Conservation (phyloP, 257 asterid species). For the Eustoma russellianum region DNA sequence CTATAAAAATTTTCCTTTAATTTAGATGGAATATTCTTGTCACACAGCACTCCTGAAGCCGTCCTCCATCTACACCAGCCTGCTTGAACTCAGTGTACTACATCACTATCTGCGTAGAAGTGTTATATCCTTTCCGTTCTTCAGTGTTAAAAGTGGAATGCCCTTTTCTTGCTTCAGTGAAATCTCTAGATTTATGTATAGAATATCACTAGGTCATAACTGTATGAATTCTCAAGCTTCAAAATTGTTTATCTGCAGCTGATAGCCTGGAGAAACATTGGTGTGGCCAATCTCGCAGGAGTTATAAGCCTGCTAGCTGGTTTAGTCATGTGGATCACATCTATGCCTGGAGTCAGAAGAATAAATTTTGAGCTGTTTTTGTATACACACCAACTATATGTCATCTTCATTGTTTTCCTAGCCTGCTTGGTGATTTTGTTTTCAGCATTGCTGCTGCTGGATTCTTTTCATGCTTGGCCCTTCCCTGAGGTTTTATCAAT, state of each 20-base stretch:
- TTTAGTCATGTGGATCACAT: conserved; percentile 68
- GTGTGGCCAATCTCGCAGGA: conserved; percentile 56
- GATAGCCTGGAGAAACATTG: conserved; percentile 32
- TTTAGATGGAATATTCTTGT: too few relatives aligned
- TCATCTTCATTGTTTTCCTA: conserved; percentile 52
- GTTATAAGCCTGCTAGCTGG: conserved; percentile 64
- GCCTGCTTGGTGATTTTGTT: conserved; percentile 53
- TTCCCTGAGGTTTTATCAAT: conserved; percentile 72
- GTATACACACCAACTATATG: conserved; percentile 61
- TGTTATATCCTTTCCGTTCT: too few relatives aligned
- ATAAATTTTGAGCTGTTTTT: conserved; percentile 57
- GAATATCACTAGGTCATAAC: too few relatives aligned
- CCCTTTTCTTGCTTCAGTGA: too few relatives aligned
- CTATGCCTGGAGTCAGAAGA: conserved; percentile 65
- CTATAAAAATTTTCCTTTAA: too few relatives aligned
- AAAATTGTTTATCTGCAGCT: conserved; percentile 33
- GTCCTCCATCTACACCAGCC: too few relatives aligned
- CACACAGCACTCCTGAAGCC: too few relatives aligned
- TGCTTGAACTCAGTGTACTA: too few relatives aligned
- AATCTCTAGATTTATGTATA: too few relatives aligned
- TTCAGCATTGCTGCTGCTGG: conserved; percentile 58
- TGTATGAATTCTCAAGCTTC: background rate
- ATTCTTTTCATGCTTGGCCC: conserved; percentile 72
- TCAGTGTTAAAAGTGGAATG: too few relatives aligned
- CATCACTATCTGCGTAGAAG: too few relatives aligned